Conservation (phyloP, 805 yeast genomes). For the Nakazawaea peltata region DNA sequence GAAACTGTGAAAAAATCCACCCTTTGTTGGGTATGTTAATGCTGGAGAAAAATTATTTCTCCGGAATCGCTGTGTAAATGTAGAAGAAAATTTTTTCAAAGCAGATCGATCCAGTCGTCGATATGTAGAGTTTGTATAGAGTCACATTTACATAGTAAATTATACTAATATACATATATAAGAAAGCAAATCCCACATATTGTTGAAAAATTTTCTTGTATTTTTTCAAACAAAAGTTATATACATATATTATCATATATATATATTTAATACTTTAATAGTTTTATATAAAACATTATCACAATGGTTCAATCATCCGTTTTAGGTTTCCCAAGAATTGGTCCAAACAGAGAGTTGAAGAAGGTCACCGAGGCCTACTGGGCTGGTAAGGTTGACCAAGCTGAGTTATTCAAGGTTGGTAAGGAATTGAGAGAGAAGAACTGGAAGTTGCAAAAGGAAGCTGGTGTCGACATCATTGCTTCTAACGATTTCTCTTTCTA, state of each 20-base stretch:
- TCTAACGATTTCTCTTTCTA: constrained; percentile 98
- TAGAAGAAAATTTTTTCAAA: too few species aligned
- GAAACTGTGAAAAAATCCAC: too few species aligned
- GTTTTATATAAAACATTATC: background rate
- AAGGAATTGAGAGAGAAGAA: constrained; percentile 90
- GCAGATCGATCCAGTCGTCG: too few species aligned
- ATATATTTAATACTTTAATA: background rate
- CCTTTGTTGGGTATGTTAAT: too few species aligned
- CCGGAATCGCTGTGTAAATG: too few species aligned
- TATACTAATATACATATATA: too few species aligned
- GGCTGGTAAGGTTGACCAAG: constrained; percentile 86
- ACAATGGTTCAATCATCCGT: constrained; percentile 94
- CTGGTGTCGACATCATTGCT: constrained; percentile 95
- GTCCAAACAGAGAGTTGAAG: constrained; percentile 98
- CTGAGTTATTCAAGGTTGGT: constrained; percentile 85
- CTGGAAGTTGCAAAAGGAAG: constrained; percentile 96
- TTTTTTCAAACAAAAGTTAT: too few species aligned
- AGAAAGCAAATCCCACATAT: too few species aligned
- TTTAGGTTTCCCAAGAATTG: constrained; percentile 99
- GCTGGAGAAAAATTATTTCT: too few species aligned
- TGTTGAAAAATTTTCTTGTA: too few species aligned
- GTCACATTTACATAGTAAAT: too few species aligned
- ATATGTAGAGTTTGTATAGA: too few species aligned
- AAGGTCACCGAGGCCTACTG: constrained; percentile 99
- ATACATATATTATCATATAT: background rate